Base-by-base conservation (phyloP, 2,329 filamentous ascomycete genomes). In the Teratosphaeria viscida region DNA sequence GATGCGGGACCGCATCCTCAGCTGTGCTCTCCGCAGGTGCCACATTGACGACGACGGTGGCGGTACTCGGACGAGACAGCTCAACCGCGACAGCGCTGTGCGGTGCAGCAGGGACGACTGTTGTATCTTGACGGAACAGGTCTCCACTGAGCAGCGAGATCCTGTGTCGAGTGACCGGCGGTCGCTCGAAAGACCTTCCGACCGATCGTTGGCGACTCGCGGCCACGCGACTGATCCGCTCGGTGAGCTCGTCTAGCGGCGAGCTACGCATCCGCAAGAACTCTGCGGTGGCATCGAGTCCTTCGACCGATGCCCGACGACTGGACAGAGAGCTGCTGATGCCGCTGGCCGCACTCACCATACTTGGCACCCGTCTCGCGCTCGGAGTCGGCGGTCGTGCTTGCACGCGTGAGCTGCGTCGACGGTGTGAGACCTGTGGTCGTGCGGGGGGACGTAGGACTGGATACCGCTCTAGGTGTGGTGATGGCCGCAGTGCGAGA, bases 221-320 rank as follows among this genome's bases (percentile, higher is more conserved):
- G 0, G 63, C 64, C 54, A 71, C 55, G 8, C 65, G 65, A 55
- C 64, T 68, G n/a, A 72, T 61, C n/a, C 67, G 58, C 55, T 67
- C 66, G 2, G 65, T 67, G 11, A 73, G 61, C 16, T 68, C 66
- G 47, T 73, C 71, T 3, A 73, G 62, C 11, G 71, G 70, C 8
- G 71, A 73, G 19, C 62, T 59, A 10, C 64, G 65, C 52, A 66
- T 63, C 3, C 61, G 58, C 16, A 68, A 56, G 53, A 63, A 59
- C 55, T 65, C 65, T 4, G 62, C 56, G 14, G 61, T 54, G 8
- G 65, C 59, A 57, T 64, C 57, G 12, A 57, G 27, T 4, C 55
- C 58, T 35, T 60, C 54, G 27, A 23, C 26, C 3, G 62, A 62
- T 2, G 57, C 53, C n/a, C 39, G 57, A 16, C 54, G 55, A 37